phyloP scores from a whole-genome alignment of 805 yeast genomes.

The Wickerhamiella azymoides region DNA sequence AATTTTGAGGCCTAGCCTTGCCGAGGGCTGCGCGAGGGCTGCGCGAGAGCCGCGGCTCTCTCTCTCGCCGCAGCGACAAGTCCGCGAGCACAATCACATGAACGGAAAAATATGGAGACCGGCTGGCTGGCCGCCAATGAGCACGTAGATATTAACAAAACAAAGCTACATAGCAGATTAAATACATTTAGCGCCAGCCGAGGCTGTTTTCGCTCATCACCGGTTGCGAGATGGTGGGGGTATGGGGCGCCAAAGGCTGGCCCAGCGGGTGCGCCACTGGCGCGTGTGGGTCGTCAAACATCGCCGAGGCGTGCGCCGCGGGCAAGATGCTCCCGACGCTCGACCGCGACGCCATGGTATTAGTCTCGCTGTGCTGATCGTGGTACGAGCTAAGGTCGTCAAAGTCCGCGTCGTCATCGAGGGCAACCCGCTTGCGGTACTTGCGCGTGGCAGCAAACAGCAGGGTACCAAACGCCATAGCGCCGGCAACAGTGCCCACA shows the following conservation, averaged over 20 bases:
- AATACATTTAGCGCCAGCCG: conserved; percentile 11
- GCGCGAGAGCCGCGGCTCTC: too few relatives aligned
- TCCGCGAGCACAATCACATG: too few relatives aligned
- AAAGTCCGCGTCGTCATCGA: conserved; percentile 1
- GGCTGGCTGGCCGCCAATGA: background rate
- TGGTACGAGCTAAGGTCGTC: conserved; percentile 8
- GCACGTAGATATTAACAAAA: background rate
- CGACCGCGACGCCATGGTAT: conserved; percentile 2
- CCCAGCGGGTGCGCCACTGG: background rate
- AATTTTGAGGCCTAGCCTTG: too few relatives aligned
- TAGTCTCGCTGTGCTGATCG: conserved; percentile 6
- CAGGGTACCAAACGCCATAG: conserved; percentile 45
- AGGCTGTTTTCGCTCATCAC: conserved; percentile 14
- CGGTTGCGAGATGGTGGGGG: conserved; percentile 12
- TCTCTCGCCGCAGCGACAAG: too few relatives aligned
- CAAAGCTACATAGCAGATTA: background rate
- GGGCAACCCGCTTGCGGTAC: conserved; percentile 8
- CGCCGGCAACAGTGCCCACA: conserved; percentile 72
- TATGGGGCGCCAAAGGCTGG: background rate
- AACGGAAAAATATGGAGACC: too few relatives aligned
- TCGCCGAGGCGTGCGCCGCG: conserved; percentile 1
- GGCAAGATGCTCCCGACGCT: conserved; percentile 6
- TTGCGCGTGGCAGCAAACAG: conserved; percentile 28
- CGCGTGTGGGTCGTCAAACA: background rate
- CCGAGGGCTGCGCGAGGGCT: too few relatives aligned